Evolutionary conservation across 1,139 yeast species (phyloP).

Genomic region (Scheffersomyces parashehatae): DNA sequence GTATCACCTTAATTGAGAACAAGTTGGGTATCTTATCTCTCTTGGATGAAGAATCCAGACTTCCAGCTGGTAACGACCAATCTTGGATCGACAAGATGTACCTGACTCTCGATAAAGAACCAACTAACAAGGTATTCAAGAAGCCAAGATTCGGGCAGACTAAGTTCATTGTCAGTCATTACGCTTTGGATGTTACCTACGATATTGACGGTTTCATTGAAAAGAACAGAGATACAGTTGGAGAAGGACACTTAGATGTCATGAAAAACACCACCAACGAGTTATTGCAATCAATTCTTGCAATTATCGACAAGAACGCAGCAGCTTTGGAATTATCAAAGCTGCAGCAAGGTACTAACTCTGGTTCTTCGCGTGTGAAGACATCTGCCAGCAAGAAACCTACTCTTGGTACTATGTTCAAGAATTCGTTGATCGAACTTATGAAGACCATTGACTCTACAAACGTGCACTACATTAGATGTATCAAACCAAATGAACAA

Average conservation of each 20-base stretch:
- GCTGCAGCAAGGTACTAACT: constrained; percentile 28
- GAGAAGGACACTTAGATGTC: constrained; percentile 91
- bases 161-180: constrained; percentile 87
- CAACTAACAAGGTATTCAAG: constrained; percentile 77
- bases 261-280: constrained; percentile 68
- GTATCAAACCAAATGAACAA: constrained; percentile 94
- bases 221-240: constrained; percentile 95
- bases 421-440: constrained; percentile 85
- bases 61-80: constrained; percentile 93
- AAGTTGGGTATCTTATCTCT: constrained; percentile 84
- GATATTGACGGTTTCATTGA: constrained; percentile 95
- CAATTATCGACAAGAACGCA: constrained; percentile 64
- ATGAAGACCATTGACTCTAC: constrained; percentile 93
- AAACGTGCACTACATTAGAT: constrained; percentile 93
- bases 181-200: constrained; percentile 91
- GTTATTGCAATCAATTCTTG: constrained; percentile 63
- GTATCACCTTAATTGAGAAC: constrained; percentile 90
- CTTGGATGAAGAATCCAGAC: constrained; percentile 91
- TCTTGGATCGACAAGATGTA: constrained; percentile 91
- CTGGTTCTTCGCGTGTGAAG: constrained; percentile 31
- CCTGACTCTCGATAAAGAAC: constrained; percentile 78
- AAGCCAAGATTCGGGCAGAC: constrained; percentile 95
- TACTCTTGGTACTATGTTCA: constrained; percentile 92
- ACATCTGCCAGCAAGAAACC: constrained; percentile 72
- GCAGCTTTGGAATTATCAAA: constrained; percentile 53